phyloP scores from a whole-genome alignment of 1,284 basidiomycete genomes.

The Porphyrellus sp. region DNA sequence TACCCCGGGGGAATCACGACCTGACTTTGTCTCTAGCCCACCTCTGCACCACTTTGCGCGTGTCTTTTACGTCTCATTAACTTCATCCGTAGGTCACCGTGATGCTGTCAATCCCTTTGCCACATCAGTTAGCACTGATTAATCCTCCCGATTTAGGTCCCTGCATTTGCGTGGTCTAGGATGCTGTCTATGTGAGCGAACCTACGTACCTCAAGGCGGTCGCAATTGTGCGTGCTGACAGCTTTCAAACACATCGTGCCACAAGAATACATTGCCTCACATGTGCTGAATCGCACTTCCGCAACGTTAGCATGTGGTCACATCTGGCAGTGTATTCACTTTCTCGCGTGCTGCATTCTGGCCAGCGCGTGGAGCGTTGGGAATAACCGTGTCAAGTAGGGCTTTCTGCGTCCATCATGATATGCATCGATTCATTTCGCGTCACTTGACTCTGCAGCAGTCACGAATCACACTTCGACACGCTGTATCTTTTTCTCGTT shows the following conservation, averaged over 20 bases:
- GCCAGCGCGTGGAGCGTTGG: no score
- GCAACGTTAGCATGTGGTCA: background rate
- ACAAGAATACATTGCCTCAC: background rate
- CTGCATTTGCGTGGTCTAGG: background rate
- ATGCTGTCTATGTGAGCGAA: background rate
- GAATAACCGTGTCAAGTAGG: no score
- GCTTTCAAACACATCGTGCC: background rate
- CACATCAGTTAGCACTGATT: background rate
- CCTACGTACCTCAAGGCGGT: background rate
- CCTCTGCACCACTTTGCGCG: no score
- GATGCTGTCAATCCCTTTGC: background rate
- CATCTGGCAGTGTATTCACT: background rate
- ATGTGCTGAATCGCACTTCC: background rate
- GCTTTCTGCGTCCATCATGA: conserved; percentile 1
- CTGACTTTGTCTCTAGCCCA: no score
- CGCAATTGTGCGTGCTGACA: background rate
- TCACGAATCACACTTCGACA: background rate
- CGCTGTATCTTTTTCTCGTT: conserved; percentile 1
- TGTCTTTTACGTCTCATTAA: no score
- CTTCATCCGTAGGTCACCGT: background rate
- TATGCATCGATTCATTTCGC: background rate
- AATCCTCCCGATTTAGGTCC: background rate
- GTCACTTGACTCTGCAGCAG: background rate
- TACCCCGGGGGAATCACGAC: no score
- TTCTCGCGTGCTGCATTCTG: background rate